Conservation (phyloP, 768 basidiomycete genomes). For the Crassisporium funariophilum region DNA sequence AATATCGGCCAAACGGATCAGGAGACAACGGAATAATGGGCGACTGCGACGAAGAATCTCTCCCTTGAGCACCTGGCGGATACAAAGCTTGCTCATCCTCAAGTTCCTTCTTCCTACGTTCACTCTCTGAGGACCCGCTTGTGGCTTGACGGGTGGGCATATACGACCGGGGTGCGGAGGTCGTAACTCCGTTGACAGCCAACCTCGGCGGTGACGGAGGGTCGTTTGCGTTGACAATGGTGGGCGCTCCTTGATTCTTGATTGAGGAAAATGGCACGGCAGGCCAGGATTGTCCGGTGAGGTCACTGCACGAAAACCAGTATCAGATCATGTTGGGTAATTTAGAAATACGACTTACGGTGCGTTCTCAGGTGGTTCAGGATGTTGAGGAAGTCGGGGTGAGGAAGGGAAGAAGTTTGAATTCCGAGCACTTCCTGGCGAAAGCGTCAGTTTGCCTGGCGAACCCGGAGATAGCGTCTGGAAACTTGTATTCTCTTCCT, state of each 20-base stretch:
- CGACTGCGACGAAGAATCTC: conserved; percentile 38
- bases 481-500: conserved; percentile 33
- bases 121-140: conserved; percentile 43
- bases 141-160: conserved; percentile 25
- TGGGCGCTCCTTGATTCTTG: conserved; percentile 29
- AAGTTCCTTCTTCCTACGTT: conserved; percentile 49
- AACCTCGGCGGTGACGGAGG: conserved; percentile 61
- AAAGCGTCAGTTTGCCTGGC: conserved; percentile 25
- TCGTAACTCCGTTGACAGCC: conserved; percentile 70
- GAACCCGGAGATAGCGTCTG: conserved; percentile 34
- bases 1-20: conserved; percentile 77
- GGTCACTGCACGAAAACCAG: conserved; percentile 10
- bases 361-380: conserved; percentile 26
- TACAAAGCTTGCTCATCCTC: conserved; percentile 55
- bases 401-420: conserved; percentile 35
- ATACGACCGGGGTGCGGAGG: conserved; percentile 56
- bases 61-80: conserved; percentile 34
- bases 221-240: conserved; percentile 20
- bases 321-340: conserved; percentile 3
- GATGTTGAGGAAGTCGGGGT: conserved; percentile 37
- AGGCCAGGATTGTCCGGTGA: conserved; percentile 36
- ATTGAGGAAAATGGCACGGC: conserved; percentile 42
- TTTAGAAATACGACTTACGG: conserved; percentile 18
- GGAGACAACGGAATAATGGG: conserved; percentile 83
- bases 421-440: conserved; percentile 20